Conservation (phyloP, 257 asterid species). For the Penstemon davidsonii region DNA sequence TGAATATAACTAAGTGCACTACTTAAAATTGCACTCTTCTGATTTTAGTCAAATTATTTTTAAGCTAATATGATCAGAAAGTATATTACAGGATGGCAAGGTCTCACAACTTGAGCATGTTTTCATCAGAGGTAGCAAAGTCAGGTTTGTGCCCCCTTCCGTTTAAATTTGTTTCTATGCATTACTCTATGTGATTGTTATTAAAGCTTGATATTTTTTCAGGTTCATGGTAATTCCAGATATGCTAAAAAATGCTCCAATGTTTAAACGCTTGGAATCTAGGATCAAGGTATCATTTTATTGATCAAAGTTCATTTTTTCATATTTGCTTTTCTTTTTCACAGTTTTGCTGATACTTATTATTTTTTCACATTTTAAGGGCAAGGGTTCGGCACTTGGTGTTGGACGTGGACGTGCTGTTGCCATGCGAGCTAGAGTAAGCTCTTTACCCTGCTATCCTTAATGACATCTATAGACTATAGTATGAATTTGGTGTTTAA, state of each 20-base stretch:
- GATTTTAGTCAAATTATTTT: background rate
- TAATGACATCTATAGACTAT: too few species aligned
- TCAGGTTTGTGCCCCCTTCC: constrained; percentile 48
- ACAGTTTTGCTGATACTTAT: constrained; percentile 26
- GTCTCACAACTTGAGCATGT: constrained; percentile 94
- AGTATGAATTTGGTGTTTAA: too few species aligned
- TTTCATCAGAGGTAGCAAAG: constrained; percentile 97
- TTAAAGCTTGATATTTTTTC: constrained; percentile 25
- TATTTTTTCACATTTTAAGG: constrained; percentile 49
- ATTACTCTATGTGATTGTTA: constrained; percentile 2
- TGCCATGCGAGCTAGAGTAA: constrained; percentile 92
- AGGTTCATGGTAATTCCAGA: constrained; percentile 99
- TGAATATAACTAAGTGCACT: background rate
- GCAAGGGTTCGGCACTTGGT: constrained; percentile 86
- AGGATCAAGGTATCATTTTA: constrained; percentile 73
- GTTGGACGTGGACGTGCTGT: constrained; percentile 97
- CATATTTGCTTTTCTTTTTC: background rate
- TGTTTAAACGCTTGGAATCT: constrained; percentile 95
- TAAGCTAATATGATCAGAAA: constrained; percentile 7
- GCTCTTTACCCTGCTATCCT: constrained; percentile 17
- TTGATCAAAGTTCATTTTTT: constrained; percentile 9
- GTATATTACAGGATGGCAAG: constrained; percentile 75
- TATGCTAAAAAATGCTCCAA: constrained; percentile 98
- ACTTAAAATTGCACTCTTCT: background rate
- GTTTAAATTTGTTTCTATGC: constrained; percentile 12